A percentile compares a stretch with the other conserved stretches of the same genome.
phyloP scores from a whole-genome alignment of 768 basidiomycete genomes.

The Pleurotus sapidus region DNA sequence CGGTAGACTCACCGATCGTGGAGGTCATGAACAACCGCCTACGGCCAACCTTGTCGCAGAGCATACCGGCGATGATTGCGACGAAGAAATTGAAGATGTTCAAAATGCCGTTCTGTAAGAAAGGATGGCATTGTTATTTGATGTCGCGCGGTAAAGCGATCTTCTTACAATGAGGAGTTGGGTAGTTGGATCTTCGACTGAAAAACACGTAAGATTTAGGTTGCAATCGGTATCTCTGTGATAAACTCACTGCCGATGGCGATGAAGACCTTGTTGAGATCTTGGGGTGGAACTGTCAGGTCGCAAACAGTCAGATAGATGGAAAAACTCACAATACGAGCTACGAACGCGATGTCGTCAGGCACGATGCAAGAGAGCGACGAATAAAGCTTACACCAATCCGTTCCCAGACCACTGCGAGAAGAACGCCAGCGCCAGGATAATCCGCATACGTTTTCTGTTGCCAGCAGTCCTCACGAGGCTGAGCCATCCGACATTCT shows the following conservation, averaged over 20 bases:
- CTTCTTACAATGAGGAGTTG: constrained; percentile 18
- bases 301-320: constrained; percentile 43
- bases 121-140: constrained; percentile 33
- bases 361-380: too few species aligned
- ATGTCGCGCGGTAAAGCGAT: not conserved
- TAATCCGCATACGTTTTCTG: constrained; percentile 50
- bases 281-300: constrained; percentile 38
- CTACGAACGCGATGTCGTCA: not conserved
- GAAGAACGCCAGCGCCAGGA: constrained; percentile 58
- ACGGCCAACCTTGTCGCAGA: constrained; percentile 48
- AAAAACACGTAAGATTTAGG: constrained; percentile 12
- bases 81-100: constrained; percentile 56
- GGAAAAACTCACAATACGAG: constrained; percentile 33
- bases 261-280: constrained; percentile 53
- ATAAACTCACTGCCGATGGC: constrained; percentile 38
- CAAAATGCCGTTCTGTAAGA: constrained; percentile 46
- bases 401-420: constrained; percentile 59
- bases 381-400: constrained; percentile 43
- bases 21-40: constrained; percentile 50
- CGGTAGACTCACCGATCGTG: constrained; percentile 29
- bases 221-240: not conserved
- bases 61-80: constrained; percentile 45
- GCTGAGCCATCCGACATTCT: constrained; percentile 40
- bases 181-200: constrained; percentile 17
- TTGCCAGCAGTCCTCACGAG: constrained; percentile 52